These are phyloP conservation scores for Aegilops longissima DNA, from an alignment of 176 grass and related monocot species.

Conservation along the genomic window DNA sequence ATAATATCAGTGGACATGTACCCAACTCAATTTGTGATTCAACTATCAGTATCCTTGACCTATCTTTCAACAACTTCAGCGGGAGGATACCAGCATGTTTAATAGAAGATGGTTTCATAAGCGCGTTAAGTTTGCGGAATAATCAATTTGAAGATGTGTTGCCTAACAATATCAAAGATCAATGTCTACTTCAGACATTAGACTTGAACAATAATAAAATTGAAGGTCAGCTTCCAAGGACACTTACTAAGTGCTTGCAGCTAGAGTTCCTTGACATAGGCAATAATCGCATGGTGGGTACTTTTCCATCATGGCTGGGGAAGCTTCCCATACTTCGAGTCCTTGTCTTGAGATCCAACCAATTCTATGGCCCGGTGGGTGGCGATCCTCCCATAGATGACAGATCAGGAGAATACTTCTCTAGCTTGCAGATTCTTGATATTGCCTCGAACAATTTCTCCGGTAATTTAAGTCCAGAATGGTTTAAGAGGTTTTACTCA, in stretches of 20 bases:
- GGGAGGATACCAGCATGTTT: too few species aligned
- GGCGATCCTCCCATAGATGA: neutral
- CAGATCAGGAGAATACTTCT: neutral
- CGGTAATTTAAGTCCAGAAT: neutral
- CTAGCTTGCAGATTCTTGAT: constrained; percentile 34
- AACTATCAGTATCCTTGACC: too few species aligned
- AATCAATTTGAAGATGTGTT: neutral
- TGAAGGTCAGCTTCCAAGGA: neutral
- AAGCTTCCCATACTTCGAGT: neutral
- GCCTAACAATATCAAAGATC: neutral
- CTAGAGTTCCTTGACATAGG: constrained; percentile 11
- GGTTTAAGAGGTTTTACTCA: neutral
- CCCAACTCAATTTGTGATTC: neutral
- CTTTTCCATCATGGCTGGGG: constrained; percentile 29
- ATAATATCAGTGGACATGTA: neutral
- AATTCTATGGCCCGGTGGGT: neutral
- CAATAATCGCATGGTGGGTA: neutral
- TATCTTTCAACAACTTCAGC: too few species aligned
- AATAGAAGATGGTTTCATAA: neutral
- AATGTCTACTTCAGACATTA: neutral
- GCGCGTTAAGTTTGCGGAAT: neutral
- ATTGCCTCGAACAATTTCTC: constrained; percentile 26
- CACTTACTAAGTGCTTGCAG: neutral
- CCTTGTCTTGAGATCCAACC: constrained; percentile 24
- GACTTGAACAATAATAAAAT: neutral